phyloP scores from a whole-genome alignment of 2,329 filamentous ascomycete genomes.

The Fusarium annulatum region DNA sequence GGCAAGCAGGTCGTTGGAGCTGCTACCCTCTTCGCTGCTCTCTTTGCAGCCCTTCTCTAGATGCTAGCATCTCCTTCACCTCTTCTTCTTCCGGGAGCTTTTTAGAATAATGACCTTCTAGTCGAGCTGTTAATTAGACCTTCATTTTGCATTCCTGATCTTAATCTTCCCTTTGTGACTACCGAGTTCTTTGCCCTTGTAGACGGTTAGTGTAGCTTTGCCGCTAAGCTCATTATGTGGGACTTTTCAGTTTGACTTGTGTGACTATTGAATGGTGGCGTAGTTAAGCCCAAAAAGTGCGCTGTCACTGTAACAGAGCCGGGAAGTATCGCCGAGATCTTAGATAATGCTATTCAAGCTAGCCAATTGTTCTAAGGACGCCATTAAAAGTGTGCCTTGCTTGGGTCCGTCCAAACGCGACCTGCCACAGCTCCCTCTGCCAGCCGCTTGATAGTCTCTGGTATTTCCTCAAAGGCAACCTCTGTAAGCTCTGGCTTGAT shows the following conservation, averaged over 20 bases:
- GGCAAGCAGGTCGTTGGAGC: constrained; percentile 34
- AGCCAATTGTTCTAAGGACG: too few species aligned
- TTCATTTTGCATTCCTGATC: background rate
- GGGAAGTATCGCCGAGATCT: background rate
- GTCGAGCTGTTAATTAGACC: background rate
- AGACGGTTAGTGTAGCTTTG: too few species aligned
- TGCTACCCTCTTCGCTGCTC: constrained; percentile 30
- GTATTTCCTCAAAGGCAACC: background rate
- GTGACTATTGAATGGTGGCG: background rate
- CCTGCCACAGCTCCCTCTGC: background rate
- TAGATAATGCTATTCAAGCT: background rate
- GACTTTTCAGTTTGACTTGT: background rate
- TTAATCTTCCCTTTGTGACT: background rate
- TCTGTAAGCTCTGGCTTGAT: background rate
- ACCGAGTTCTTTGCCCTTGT: accelerated
- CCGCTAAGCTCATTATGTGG: background rate
- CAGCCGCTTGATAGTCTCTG: background rate
- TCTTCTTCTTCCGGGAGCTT: background rate
- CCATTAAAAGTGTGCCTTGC: background rate
- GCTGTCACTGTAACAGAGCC: accelerated
- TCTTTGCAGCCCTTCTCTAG: constrained; percentile 33
- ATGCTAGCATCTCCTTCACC: background rate
- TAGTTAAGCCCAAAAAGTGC: background rate
- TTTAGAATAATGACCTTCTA: background rate
- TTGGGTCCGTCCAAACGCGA: background rate